Conservation (phyloP, 2,329 filamentous ascomycete species). For the Dactylellina leptospora region DNA sequence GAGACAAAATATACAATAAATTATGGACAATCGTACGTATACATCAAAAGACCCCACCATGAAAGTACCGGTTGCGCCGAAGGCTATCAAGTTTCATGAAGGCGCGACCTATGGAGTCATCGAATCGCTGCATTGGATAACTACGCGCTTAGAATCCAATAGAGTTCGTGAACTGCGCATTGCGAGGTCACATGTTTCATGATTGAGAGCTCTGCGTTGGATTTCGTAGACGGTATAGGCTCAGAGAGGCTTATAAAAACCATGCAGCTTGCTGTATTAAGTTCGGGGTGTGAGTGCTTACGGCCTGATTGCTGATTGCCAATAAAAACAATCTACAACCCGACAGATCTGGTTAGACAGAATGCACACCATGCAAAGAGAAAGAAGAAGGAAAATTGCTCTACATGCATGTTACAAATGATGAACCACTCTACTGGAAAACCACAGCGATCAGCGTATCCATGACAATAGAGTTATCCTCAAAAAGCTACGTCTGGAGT, state of each 20-base stretch:
- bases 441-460: constrained; percentile 7
- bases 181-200: not conserved
- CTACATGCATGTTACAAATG: no score
- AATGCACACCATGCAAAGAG: no score
- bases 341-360: no score
- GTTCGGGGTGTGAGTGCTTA: not conserved
- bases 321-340: not conserved
- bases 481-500: no score
- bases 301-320: not conserved
- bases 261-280: constrained; percentile 4
- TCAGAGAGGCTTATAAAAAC: not conserved
- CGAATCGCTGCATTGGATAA: constrained; percentile 23
- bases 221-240: constrained; percentile 14
- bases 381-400: no score
- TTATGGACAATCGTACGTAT: no score
- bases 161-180: not conserved
- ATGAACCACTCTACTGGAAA: constrained; percentile 5
- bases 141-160: constrained; percentile 20
- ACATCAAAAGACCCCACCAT: no score
- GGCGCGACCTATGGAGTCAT: no score
- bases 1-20: no score
- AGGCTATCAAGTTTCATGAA: constrained; percentile 32
- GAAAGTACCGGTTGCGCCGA: constrained; percentile 15
- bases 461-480: constrained; percentile 10
- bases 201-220: constrained; percentile 3